Base-by-base conservation (phyloP, 768 basidiomycete species). In the Pisolithus tinctorius region DNA sequence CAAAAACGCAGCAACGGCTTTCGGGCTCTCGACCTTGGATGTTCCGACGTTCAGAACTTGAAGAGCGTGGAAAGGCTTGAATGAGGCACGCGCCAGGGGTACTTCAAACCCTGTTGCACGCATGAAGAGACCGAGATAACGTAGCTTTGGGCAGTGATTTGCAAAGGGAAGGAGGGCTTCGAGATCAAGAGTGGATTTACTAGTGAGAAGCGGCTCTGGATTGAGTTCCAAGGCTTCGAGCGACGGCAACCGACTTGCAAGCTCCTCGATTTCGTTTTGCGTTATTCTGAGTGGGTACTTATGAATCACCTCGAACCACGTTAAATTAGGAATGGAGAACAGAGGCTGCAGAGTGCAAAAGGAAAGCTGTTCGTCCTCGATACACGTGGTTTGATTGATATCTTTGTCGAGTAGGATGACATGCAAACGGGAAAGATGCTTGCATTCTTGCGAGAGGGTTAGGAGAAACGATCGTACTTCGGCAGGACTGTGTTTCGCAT, bases 1-100 rank as follows among this genome's bases (percentile, higher is more conserved):
- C 49, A 85, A 69, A 56, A 78, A 82, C 10, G 78, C 68, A 16
- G 82, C 74, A 29, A 77, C 74, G 0, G 72, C 56, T 4, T 68
- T 72, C 4, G 71, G 62, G 13, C 79, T 71, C 2, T 58, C 44
- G 26, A 80, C 72, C 46, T 65, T 63, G 16, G 81, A 82, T 0
- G 79, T 72, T 0, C 82, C 82, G 55, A 83, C 64, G 14, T 72
- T 72, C 10, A 85, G 43, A 7, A 52, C 43, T 2, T 10, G 31
- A 4, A 67, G 61, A 2, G 55, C 48, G 16, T 26, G 3, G 31
- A 69, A 69, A 1, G 61, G 54, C 36, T 52, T 37, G 41, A 67
- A 44, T 4, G 51, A 40, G 5, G 36, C 17, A 1, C 40, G 30
- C 0, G 52, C 41, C 1, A 51, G 17, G 23, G 55, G 58, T 8